These are phyloP conservation scores for Aspergillus pseudoglaucus DNA, from an alignment of 2,329 filamentous ascomycete species.

Conservation along the genomic window DNA sequence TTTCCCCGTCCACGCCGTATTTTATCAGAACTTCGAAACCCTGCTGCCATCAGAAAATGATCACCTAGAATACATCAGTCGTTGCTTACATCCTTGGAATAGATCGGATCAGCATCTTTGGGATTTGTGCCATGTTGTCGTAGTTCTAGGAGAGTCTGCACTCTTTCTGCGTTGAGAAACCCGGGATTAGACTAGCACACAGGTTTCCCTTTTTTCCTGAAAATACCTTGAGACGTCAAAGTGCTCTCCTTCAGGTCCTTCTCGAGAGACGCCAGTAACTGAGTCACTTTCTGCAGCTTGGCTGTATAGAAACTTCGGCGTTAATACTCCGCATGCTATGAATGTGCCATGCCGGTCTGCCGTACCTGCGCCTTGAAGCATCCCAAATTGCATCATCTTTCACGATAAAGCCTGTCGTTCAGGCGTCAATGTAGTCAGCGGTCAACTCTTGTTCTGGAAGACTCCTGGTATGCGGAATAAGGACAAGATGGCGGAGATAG, in stretches of 20 bases:
- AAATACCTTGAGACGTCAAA: conserved; percentile 56
- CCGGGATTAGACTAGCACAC: neutral
- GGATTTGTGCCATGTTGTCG: conserved; percentile 73
- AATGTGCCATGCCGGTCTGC: neutral
- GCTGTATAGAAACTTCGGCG: conserved; percentile 35
- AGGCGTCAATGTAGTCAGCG: neutral
- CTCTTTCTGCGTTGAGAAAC: conserved; percentile 21
- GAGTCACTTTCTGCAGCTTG: conserved; percentile 63
- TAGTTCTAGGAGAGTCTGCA: conserved; percentile 51
- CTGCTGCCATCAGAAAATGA: conserved; percentile 38
- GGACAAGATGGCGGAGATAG: neutral
- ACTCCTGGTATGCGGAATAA: neutral
- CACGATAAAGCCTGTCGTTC: neutral
- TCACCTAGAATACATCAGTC: neutral
- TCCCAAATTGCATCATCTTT: conserved; percentile 16
- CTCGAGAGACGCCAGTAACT: conserved; percentile 56
- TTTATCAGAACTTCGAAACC: conserved; percentile 66
- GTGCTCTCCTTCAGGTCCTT: conserved; percentile 56
- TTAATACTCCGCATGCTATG: neutral
- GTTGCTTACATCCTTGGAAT: conserved; percentile 61
- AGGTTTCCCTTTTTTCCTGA: neutral
- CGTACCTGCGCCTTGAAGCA: conserved; percentile 23
- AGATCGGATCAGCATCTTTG: conserved; percentile 70
- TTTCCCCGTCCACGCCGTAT: conserved; percentile 65
- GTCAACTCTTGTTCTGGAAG: no score